Percentiles rank a stretch among this genome's conserved stretches.
Evolutionary conservation across 2,329 filamentous ascomycete species (phyloP).

Genomic region (Microsporum canis): DNA sequence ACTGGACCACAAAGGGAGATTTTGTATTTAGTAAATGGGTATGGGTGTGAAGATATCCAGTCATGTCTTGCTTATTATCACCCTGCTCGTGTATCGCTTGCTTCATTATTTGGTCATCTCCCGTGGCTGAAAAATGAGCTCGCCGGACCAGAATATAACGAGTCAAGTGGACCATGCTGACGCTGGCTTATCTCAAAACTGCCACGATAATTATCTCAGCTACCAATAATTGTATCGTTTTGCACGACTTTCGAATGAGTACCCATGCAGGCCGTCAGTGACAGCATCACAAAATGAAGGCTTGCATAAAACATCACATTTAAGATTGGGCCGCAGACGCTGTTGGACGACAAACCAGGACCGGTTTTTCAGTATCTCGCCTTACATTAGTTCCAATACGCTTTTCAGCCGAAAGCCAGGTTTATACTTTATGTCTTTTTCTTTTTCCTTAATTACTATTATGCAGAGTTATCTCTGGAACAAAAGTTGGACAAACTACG

Average conservation of each 20-base stretch:
- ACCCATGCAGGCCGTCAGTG: not conserved
- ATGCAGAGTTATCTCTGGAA: too few relatives aligned
- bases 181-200: not conserved
- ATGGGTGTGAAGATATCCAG: not conserved
- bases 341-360: not conserved
- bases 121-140: not conserved
- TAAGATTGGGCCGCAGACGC: not conserved
- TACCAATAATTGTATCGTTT: not conserved
- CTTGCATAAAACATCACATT: not conserved
- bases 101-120: not conserved
- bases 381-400: too few relatives aligned
- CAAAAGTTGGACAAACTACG: too few relatives aligned
- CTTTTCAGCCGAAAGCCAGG: not conserved
- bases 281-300: not conserved
- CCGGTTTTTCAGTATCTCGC: not conserved
- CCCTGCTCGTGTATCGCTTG: not conserved
- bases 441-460: too few relatives aligned
- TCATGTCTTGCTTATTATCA: not conserved
- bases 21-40: not conserved
- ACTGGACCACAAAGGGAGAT: not conserved
- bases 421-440: not conserved
- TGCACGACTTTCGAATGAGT: too few relatives aligned
- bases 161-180: not conserved
- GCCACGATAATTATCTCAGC: not conserved
- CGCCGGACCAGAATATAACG: not conserved